Conservation (phyloP, 805 yeast species). For the Cyberlindnera misumaiensis region DNA sequence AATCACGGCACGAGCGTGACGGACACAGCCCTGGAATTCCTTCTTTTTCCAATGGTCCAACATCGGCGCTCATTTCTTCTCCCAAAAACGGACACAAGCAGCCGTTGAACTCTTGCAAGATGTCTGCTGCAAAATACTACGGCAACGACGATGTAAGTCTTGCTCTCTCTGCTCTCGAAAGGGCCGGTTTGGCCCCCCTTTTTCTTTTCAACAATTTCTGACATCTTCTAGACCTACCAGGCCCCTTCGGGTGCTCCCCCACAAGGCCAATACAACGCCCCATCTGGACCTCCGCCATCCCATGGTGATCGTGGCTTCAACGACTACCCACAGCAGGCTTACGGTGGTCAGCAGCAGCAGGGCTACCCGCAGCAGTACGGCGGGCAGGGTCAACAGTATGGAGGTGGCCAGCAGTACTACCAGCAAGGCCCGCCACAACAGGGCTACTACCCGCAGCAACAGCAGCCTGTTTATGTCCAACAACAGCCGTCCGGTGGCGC, state of each 20-base stretch:
- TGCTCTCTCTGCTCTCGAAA: not conserved
- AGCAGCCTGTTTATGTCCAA: conserved; percentile 47
- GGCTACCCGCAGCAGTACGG: conserved; percentile 17
- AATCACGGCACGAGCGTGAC: too few relatives aligned
- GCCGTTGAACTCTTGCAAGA: not conserved
- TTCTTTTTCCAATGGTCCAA: too few relatives aligned
- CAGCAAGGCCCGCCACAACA: conserved; percentile 33
- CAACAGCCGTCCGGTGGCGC: conserved; percentile 38
- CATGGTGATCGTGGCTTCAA: conserved; percentile 4
- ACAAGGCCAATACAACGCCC: conserved; percentile 13
- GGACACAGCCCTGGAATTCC: too few relatives aligned
- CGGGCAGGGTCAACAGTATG: conserved; percentile 12
- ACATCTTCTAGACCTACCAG: conserved; percentile 3
- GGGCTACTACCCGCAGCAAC: conserved; percentile 38
- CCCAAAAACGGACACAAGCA: not conserved
- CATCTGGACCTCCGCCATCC: conserved; percentile 13
- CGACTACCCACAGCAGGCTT: conserved; percentile 10
- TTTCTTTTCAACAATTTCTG: too few relatives aligned
- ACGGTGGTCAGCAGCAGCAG: conserved; percentile 17
- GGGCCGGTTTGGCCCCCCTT: too few relatives aligned
- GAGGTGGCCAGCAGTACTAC: conserved; percentile 27
- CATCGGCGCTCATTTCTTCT: too few relatives aligned
- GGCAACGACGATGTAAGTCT: conserved; percentile 8
- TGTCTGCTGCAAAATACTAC: conserved; percentile 21
- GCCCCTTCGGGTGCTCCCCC: conserved; percentile 1